phyloP scores from a whole-genome alignment of 352 stramenopile genomes.

The Sclerospora graminicola region DNA sequence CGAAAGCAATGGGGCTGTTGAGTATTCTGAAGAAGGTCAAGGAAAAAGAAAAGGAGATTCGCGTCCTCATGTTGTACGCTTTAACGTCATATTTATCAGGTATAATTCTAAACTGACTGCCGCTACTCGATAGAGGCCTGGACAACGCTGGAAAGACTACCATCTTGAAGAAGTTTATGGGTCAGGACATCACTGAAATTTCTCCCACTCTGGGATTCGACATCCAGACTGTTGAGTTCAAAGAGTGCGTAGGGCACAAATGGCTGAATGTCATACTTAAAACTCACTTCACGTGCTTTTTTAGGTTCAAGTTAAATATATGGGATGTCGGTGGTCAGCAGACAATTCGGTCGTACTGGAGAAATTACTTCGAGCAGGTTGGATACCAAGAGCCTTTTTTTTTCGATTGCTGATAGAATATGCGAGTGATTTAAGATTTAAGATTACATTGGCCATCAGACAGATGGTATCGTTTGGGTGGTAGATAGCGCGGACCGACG shows the following conservation, averaged over 20 bases:
- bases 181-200: slow-evolving; percentile 95
- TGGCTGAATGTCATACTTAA: background rate
- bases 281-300: slow-evolving; percentile 16
- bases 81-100: background rate
- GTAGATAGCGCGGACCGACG: slow-evolving; percentile 93
- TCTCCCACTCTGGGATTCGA: slow-evolving; percentile 98
- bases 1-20: slow-evolving; percentile 73
- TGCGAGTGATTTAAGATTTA: background rate
- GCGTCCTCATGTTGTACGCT: slow-evolving; percentile 93
- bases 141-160: slow-evolving; percentile 99
- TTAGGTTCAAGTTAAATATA: slow-evolving; percentile 95
- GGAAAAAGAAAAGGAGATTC: slow-evolving; percentile 98
- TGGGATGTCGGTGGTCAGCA: slow-evolving; percentile 99
- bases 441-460: slow-evolving; percentile 32
- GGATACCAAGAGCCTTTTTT: background rate
- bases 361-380: slow-evolving; percentile 98
- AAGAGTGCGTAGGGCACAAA: slow-evolving; percentile 52
- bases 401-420: background rate
- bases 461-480: slow-evolving; percentile 99
- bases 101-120: background rate
- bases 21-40: slow-evolving; percentile 97
- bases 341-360: slow-evolving; percentile 98
- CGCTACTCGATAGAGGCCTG: slow-evolving; percentile 68
- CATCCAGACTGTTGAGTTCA: slow-evolving; percentile 98
- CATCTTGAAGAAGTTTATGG: slow-evolving; percentile 97